Percentiles rank a stretch among this genome's conserved stretches.
phyloP scores from a whole-genome alignment of 73 alveolate species.

The Paramecium sexaurelia region DNA sequence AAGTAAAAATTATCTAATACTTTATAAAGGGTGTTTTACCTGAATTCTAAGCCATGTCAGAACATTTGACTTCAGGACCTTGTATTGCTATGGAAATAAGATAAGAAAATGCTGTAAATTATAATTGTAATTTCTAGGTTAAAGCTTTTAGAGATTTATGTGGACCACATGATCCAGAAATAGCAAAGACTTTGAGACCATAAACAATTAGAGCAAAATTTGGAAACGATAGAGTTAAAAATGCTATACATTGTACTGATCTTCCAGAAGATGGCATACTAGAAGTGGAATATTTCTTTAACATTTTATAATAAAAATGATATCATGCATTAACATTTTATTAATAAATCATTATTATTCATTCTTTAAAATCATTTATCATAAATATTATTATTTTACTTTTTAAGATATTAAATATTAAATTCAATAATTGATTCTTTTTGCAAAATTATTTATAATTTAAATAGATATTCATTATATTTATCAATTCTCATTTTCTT shows the following conservation, averaged over 20 bases:
- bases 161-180: constrained; percentile 99
- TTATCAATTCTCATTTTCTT: not conserved
- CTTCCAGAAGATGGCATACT: constrained; percentile 96
- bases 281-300: constrained; percentile 93
- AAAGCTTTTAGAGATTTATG: constrained; percentile 87
- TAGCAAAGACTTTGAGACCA: constrained; percentile 96
- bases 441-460: too few species aligned
- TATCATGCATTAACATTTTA: not conserved
- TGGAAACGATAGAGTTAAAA: constrained; percentile 94
- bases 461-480: too few species aligned
- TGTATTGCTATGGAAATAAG: constrained; percentile 95
- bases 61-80: constrained; percentile 94
- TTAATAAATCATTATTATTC: not conserved
- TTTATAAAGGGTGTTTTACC: constrained; percentile 91
- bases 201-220: constrained; percentile 96
- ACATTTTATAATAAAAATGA: constrained; percentile 73
- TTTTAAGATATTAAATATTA: too few species aligned
- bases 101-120: constrained; percentile 92
- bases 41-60: constrained; percentile 92
- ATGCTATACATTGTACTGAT: constrained; percentile 98
- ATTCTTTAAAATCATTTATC: too few species aligned
- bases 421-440: not conserved
- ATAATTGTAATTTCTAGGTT: not conserved
- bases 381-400: too few species aligned
- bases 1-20: constrained; percentile 30